Conservation (phyloP, 495 filamentous ascomycete genomes). For the Saxophila tyrrhenica region DNA sequence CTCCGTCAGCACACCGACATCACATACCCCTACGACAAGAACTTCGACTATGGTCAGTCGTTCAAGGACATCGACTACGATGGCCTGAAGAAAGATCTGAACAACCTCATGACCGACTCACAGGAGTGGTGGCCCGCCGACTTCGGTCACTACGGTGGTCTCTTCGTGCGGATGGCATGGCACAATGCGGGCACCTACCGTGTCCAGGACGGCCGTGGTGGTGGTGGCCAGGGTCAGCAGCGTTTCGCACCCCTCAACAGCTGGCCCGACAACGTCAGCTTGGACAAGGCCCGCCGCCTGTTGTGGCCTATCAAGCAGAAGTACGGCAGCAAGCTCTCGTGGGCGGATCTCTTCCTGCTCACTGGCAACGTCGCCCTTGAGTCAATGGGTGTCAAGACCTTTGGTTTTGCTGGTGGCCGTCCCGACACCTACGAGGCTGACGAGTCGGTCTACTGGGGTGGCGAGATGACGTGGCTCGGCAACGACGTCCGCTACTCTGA, state of each 20-base stretch:
- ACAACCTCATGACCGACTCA: slow-evolving; percentile 58
- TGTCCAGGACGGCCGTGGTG: slow-evolving; percentile 58
- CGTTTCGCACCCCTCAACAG: slow-evolving; percentile 67
- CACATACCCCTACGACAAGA: slow-evolving; percentile 47
- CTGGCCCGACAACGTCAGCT: slow-evolving; percentile 65
- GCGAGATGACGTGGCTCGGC: slow-evolving; percentile 58
- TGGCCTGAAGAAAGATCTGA: slow-evolving; percentile 58
- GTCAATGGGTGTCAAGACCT: slow-evolving; percentile 62
- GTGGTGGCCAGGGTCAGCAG: slow-evolving; percentile 59
- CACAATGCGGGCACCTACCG: slow-evolving; percentile 66
- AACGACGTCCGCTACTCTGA: slow-evolving; percentile 53
- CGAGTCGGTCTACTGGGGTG: slow-evolving; percentile 63
- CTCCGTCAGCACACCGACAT: slow-evolving; percentile 54
- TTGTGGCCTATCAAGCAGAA: slow-evolving; percentile 74
- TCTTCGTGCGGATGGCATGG: slow-evolving; percentile 70
- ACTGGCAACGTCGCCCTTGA: slow-evolving; percentile 65
- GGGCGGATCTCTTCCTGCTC: slow-evolving; percentile 58
- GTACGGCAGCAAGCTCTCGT: slow-evolving; percentile 70
- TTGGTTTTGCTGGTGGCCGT: slow-evolving; percentile 61
- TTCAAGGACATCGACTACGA: slow-evolving; percentile 62
- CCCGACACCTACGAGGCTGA: slow-evolving; percentile 60
- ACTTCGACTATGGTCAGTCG: slow-evolving; percentile 57
- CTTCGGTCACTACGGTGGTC: slow-evolving; percentile 65
- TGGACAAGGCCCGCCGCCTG: slow-evolving; percentile 67
- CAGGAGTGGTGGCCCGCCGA: slow-evolving; percentile 69